Conservation (phyloP, 1,284 basidiomycete genomes). For the Fomitopsis pinicola region DNA sequence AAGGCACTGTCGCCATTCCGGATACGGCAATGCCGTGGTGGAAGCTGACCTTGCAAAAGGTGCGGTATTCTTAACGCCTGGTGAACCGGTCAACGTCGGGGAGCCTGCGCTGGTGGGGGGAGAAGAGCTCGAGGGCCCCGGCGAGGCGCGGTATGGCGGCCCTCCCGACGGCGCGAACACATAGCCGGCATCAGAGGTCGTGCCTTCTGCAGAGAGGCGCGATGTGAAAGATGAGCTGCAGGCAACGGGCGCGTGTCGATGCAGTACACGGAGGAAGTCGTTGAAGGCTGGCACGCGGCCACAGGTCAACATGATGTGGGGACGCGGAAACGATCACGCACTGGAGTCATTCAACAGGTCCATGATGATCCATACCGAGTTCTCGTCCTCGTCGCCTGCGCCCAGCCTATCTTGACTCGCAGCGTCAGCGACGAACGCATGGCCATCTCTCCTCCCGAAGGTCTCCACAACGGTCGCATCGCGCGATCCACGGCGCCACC, state of each 20-base stretch:
- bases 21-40: conserved; percentile 42
- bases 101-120: not conserved
- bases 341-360: conserved; percentile 54
- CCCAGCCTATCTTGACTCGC: conserved; percentile 2
- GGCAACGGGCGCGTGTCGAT: conserved; percentile 42
- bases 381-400: conserved; percentile 14
- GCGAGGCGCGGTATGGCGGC: no score
- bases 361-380: conserved; percentile 52
- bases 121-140: not conserved
- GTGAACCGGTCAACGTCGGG: conserved; percentile 2
- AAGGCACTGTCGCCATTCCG: conserved; percentile 54
- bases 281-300: conserved; percentile 41
- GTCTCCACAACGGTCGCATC: conserved; percentile 14
- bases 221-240: conserved; percentile 28
- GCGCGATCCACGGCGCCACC: conserved; percentile 23
- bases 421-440: conserved; percentile 3
- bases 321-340: conserved; percentile 15
- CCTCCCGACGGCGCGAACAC: conserved; percentile 1
- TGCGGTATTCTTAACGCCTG: not conserved
- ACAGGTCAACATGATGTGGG: not conserved
- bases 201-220: not conserved
- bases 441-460: conserved; percentile 4
- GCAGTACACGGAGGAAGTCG: conserved; percentile 56
- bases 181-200: not conserved
- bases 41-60: not conserved